A percentile compares a stretch with the other conserved stretches of the same genome.
These are phyloP conservation scores for Geranium incanum DNA, from an alignment of 441 rosid species.

Conservation along the genomic window DNA sequence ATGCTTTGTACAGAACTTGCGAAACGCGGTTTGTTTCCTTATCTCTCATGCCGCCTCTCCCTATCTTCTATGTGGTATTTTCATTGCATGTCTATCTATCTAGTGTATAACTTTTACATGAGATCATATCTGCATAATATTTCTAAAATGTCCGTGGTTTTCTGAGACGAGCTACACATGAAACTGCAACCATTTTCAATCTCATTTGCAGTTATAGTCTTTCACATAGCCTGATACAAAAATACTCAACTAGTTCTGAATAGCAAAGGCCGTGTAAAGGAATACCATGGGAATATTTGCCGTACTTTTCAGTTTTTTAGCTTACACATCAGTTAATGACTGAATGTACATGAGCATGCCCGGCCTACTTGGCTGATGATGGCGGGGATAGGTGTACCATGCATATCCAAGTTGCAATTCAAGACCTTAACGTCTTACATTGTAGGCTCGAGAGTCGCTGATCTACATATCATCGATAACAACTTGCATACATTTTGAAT, in stretches of 20 bases:
- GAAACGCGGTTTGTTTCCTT: slow-evolving; percentile 33
- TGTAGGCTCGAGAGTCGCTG: no score
- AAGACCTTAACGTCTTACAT: no score
- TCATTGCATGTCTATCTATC: neutral
- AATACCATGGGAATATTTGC: neutral
- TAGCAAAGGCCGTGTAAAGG: neutral
- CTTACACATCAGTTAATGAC: no score
- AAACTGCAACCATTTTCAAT: neutral
- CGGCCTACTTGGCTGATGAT: no score
- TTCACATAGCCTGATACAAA: neutral
- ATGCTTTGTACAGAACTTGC: slow-evolving; percentile 61
- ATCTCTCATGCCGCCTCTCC: neutral
- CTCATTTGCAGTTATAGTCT: neutral
- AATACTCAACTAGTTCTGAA: neutral
- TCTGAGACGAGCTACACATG: neutral
- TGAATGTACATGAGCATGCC: no score
- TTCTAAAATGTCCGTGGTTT: neutral
- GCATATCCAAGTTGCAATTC: no score
- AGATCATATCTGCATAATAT: neutral
- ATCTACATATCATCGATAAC: neutral
- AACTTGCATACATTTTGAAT: neutral
- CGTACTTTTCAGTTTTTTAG: no score
- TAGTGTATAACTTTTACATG: neutral
- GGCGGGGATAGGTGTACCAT: no score
- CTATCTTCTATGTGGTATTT: neutral